Base-by-base conservation (phyloP, 345 rosid species). In the Aquilaria malaccensis region DNA sequence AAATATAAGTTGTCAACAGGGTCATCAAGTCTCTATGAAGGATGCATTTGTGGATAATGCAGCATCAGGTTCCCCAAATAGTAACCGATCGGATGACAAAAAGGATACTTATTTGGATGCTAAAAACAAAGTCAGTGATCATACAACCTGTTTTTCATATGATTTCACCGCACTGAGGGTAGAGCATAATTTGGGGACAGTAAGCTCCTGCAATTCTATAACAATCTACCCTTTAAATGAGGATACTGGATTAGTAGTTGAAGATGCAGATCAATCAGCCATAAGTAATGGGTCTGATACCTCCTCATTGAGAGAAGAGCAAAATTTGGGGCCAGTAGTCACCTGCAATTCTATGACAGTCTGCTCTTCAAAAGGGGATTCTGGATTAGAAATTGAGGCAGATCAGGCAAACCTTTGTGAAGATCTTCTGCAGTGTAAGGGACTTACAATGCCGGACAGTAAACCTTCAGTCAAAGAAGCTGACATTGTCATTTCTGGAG, bases 141-240 rank as follows among this genome's bases (percentile, higher is more conserved):
- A 74, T 59, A 63, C 66, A 58, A 33, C 72, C 65, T 52, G 72
- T 69, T 64, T 56, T 50, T 72, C 58, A 58, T 29, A 58, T 14
- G 47, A 55, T 57, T 66, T 73, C 55, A 30, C 67, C 46, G 56
- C 61, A 55, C 48, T 33, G 55, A 72, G 48, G 30, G 66, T 62
- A 62, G 72, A 51, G 61, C 61, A 74, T 56, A 67, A 56, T 65
- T 41, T 60, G 59, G 56, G 12, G 52, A n/a, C 51, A 11, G 71
- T 7, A 45, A 66, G 49, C 55, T 48, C 70, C 60, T 10, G 63
- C 74, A 67, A 50, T 22, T 56, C 48, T 33, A 47, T 47, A 60
- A 56, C 60, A 45, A 22, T 53, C 60, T 54, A 53, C 58, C 45
- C 58, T 60, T 60, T 47, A 62, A 71, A 52, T 55, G 73, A 69